A percentile compares a stretch with the other conserved stretches of the same genome.
Conservation (phyloP, 2,329 filamentous ascomycete genomes). For the Xylariaceae sp. region DNA sequence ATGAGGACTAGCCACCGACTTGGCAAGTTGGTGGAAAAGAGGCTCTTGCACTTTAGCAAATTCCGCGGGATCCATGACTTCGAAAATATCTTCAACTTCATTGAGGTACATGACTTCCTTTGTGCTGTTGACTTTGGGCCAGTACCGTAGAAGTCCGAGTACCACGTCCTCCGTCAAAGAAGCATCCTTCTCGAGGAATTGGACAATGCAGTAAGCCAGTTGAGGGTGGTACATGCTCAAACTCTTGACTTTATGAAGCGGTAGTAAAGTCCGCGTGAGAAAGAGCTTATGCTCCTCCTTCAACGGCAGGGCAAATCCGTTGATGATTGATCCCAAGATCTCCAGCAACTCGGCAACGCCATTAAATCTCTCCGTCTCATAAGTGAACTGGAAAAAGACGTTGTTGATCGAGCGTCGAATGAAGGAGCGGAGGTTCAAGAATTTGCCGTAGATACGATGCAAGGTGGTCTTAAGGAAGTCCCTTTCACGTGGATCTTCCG, state of each 20-base stretch:
- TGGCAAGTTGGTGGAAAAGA: slow-evolving; percentile 92
- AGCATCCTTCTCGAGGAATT: slow-evolving; percentile 97
- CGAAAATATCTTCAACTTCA: slow-evolving; percentile 98
- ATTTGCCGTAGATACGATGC: slow-evolving; percentile 98
- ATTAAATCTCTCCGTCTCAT: slow-evolving; percentile 97
- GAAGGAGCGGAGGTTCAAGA: slow-evolving; percentile 93
- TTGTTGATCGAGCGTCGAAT: slow-evolving; percentile 99
- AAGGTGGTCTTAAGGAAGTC: slow-evolving; percentile 98
- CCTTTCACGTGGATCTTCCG: slow-evolving; percentile 90
- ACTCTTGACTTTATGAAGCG: slow-evolving; percentile 96
- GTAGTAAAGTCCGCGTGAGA: slow-evolving; percentile 84
- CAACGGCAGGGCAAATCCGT: slow-evolving; percentile 90
- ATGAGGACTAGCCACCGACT: slow-evolving; percentile 95
- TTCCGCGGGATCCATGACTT: slow-evolving; percentile 98
- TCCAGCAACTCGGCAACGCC: slow-evolving; percentile 95
- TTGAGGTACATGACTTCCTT: slow-evolving; percentile 99
- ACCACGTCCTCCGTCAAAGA: slow-evolving; percentile 97
- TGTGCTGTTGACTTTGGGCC: slow-evolving; percentile 99
- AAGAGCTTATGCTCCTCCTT: slow-evolving; percentile 99
- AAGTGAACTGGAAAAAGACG: slow-evolving; percentile 99
- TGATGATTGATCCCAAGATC: slow-evolving; percentile 97
- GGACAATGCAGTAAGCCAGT: slow-evolving; percentile 96
- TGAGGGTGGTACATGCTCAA: slow-evolving; percentile 99
- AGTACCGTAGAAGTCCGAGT: slow-evolving; percentile 87
- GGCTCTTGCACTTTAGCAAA: slow-evolving; percentile 99